phyloP scores from a whole-genome alignment of 495 filamentous ascomycete genomes.

The Penicillium paradoxum region DNA sequence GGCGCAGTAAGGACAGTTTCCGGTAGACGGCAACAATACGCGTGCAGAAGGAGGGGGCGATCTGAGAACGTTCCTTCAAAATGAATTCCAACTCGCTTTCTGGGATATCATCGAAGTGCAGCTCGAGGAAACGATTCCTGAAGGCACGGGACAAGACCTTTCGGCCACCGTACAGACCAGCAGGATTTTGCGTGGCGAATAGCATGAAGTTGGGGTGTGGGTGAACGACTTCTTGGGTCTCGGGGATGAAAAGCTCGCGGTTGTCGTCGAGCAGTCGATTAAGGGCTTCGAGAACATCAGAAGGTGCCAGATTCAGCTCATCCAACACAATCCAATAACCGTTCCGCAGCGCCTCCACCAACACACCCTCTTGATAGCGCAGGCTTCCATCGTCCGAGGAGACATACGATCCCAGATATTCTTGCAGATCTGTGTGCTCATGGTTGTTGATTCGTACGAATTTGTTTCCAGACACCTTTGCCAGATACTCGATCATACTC shows the following conservation, averaged over 20 bases:
- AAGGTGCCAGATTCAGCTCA: constrained; percentile 93
- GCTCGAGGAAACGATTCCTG: constrained; percentile 91
- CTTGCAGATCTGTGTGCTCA: constrained; percentile 96
- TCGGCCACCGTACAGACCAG: constrained; percentile 90
- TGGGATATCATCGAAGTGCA: constrained; percentile 98
- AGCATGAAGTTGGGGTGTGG: constrained; percentile 96
- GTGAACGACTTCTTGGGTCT: constrained; percentile 88
- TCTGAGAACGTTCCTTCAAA: constrained; percentile 77
- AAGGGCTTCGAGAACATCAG: constrained; percentile 91
- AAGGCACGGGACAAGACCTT: constrained; percentile 93
- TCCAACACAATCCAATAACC: constrained; percentile 98
- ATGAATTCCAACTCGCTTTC: constrained; percentile 93
- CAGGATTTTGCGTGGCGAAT: constrained; percentile 98
- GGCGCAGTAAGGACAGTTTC: constrained; percentile 80
- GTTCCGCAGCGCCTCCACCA: constrained; percentile 86
- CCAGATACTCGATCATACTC: constrained; percentile 97
- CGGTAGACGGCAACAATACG: constrained; percentile 92
- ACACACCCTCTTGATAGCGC: constrained; percentile 85
- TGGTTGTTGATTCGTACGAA: constrained; percentile 99
- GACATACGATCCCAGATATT: constrained; percentile 93
- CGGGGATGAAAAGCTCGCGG: constrained; percentile 92
- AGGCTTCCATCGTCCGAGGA: constrained; percentile 80
- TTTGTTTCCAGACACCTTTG: constrained; percentile 90
- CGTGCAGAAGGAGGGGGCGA: constrained; percentile 84
- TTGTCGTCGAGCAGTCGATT: constrained; percentile 97